Base-by-base conservation (phyloP, 2,329 filamentous ascomycete genomes). In the Rutstroemia sp. region DNA sequence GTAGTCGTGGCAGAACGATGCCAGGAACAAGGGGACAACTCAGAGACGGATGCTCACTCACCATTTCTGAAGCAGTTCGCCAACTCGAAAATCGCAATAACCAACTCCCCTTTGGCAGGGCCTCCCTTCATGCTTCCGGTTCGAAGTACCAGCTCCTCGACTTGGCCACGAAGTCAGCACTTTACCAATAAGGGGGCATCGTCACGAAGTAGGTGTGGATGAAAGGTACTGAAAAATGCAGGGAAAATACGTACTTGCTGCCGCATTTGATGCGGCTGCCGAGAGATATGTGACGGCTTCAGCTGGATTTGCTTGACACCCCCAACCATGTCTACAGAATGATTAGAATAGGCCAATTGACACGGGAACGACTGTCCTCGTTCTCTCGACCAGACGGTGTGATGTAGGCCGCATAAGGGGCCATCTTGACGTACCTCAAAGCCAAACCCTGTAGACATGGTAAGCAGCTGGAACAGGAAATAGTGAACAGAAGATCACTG, bases 21-120 rank as follows among this genome's bases (percentile, higher is more conserved):
- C 53, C 53, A 51, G 53, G 16, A 45, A 51, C 27, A 27, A 27
- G 44, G 23, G 30, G 39, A 55, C 53, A 56, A 51, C 53, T 56
- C 53, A 45, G 36, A 30, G 53, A 30, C 17, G 48, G n/a, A 25
- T 50, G 36, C 53, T 51, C 46, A 54, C 91, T 51, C 46, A 54
- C 91, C 94, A 71, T 97, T 84, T 59, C 94, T 85, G 77, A 96
- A 97, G 73, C 83, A 92, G 72, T 94, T 94, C 55, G 86, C 89
- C 67, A 99, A 76, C 76, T 99, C 94, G 68, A 94, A 97, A 62
- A 99, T 97, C 59, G 94, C 92, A 59, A 99, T 83, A 17, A 97
- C 89, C 53, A 99, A 80, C 77, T 99, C 94, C 58, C 94, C 94
- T 74, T 97, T 99, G 46, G 92, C 92, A 14, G 89, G 87, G 59